Conservation (phyloP, 768 basidiomycete genomes). For the Fomitopsis serialis region DNA sequence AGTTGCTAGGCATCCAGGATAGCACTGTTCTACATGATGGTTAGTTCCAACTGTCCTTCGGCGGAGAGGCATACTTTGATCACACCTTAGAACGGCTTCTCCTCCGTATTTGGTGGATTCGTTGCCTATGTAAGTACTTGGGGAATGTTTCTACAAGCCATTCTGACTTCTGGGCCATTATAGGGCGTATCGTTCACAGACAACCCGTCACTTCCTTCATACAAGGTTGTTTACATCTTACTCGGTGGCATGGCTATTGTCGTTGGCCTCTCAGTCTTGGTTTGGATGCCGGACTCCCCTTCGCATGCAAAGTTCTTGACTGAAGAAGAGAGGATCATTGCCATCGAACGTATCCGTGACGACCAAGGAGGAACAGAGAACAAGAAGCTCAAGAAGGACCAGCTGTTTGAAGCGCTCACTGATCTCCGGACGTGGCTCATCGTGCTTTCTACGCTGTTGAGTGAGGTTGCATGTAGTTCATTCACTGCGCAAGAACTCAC, state of each 20-base stretch:
- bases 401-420: conserved; percentile 49
- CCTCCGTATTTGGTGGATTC: conserved; percentile 52
- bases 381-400: conserved; percentile 53
- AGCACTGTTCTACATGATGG: conserved; percentile 67
- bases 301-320: conserved; percentile 53
- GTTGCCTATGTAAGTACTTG: conserved; percentile 39
- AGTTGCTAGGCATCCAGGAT: conserved; percentile 47
- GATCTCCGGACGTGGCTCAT: conserved; percentile 65
- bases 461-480: conserved; percentile 30
- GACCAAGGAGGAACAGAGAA: conserved; percentile 64
- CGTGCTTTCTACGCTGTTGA: conserved; percentile 52
- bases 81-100: conserved; percentile 13
- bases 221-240: conserved; percentile 57
- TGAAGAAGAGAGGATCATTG: conserved; percentile 55
- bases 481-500: background rate
- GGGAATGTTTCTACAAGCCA: background rate
- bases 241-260: conserved; percentile 57
- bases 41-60: conserved; percentile 15
- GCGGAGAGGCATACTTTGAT: background rate
- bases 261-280: conserved; percentile 48
- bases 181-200: conserved; percentile 15
- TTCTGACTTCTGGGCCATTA: background rate
- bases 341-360: conserved; percentile 59
- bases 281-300: conserved; percentile 65
- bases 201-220: conserved; percentile 41